A percentile compares a stretch with the other conserved stretches of the same genome.
These are phyloP conservation scores for Tricholoma furcatifolium DNA, from an alignment of 768 basidiomycete species.

Conservation along the genomic window DNA sequence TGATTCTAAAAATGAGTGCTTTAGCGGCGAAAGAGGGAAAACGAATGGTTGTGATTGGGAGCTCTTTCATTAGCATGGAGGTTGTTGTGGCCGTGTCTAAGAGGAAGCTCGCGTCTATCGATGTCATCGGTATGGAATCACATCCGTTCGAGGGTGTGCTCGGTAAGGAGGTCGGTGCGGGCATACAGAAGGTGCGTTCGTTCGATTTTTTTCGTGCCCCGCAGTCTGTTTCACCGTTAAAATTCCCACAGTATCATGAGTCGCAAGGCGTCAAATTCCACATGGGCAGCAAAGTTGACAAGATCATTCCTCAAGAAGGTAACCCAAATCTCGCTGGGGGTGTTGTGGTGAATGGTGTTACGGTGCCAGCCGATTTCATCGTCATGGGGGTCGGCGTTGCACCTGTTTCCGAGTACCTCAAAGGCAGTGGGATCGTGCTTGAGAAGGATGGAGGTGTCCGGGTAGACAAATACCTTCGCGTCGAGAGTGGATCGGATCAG, in stretches of 20 bases:
- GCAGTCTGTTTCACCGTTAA: neutral
- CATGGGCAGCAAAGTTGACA: conserved; percentile 66
- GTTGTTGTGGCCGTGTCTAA: conserved; percentile 73
- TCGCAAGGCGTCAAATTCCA: conserved; percentile 84
- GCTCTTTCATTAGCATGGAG: conserved; percentile 92
- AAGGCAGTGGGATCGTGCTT: conserved; percentile 63
- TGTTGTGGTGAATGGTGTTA: conserved; percentile 63
- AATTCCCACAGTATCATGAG: conserved; percentile 62
- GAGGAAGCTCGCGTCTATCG: conserved; percentile 76
- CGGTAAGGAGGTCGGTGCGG: conserved; percentile 77
- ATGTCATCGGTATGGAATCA: conserved; percentile 82
- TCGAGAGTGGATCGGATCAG: conserved; percentile 42
- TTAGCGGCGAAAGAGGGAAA: conserved; percentile 72
- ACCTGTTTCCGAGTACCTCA: conserved; percentile 80
- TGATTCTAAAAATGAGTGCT: neutral
- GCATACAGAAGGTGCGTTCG: conserved; percentile 62
- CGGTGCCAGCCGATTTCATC: conserved; percentile 72
- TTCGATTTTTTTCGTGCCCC: neutral
- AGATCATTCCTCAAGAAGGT: conserved; percentile 56
- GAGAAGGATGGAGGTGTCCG: conserved; percentile 77
- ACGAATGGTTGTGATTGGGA: conserved; percentile 78
- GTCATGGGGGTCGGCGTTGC: conserved; percentile 86
- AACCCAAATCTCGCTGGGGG: conserved; percentile 56
- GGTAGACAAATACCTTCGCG: conserved; percentile 73
- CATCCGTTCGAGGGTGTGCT: conserved; percentile 81